phyloP scores from a whole-genome alignment of 345 rosid genomes.

The Aegle marmelos region DNA sequence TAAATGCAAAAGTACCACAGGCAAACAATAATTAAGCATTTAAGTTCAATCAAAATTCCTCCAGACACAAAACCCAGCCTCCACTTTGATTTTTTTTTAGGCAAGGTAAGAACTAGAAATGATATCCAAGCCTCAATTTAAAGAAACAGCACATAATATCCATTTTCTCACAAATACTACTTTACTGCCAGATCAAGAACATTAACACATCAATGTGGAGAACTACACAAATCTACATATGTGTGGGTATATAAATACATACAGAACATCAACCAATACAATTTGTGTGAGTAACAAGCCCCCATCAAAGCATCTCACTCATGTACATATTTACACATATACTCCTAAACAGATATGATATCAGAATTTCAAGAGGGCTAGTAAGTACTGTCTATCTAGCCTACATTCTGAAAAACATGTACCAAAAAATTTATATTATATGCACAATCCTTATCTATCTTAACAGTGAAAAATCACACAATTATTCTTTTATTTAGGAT shows the following conservation, averaged over 20 bases:
- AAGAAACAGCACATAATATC: neutral
- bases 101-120: neutral
- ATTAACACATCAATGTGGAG: neutral
- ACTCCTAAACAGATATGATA: neutral
- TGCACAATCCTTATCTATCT: neutral
- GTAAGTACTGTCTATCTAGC: neutral
- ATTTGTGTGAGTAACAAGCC: neutral
- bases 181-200: neutral
- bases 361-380: neutral
- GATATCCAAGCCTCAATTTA: neutral
- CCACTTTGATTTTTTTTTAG: neutral
- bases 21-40: neutral
- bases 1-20: neutral
- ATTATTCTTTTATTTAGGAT: neutral
- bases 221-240: neutral
- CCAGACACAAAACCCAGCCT: neutral
- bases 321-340: neutral
- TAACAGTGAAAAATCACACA: neutral
- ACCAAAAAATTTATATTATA: neutral
- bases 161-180: neutral
- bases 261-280: neutral
- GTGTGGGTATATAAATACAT: too few relatives aligned
- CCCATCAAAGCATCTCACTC: neutral
- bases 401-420: neutral
- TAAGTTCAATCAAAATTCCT: neutral